phyloP scores from a whole-genome alignment of 1,284 basidiomycete species.

The Marasmius oreades region DNA sequence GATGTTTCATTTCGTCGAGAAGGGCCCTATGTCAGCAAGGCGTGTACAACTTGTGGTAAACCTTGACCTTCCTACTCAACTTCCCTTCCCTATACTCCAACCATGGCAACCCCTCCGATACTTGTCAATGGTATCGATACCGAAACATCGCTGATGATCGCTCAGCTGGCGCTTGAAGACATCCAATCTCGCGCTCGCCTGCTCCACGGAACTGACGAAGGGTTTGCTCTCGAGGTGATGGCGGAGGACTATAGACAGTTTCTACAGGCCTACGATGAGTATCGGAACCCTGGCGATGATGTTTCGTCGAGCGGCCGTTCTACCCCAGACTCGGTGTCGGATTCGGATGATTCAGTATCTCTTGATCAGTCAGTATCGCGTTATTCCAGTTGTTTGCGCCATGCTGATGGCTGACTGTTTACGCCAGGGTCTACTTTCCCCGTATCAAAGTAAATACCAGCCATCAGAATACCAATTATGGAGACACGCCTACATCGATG shows the following conservation, averaged over 20 bases:
- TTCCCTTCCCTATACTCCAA: not conserved
- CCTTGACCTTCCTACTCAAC: too few relatives aligned
- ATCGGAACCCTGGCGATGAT: not conserved
- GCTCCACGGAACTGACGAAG: slow-evolving; percentile 1
- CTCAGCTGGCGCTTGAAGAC: slow-evolving; percentile 29
- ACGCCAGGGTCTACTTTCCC: too few relatives aligned
- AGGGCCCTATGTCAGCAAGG: too few relatives aligned
- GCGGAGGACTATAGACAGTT: slow-evolving; percentile 9
- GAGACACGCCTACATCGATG: too few relatives aligned
- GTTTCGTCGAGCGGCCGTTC: not conserved
- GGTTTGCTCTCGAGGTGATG: slow-evolving; percentile 8
- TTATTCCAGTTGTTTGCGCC: too few relatives aligned
- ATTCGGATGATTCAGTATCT: not conserved
- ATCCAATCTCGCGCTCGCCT: not conserved
- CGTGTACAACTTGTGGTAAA: too few relatives aligned
- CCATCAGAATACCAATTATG: too few relatives aligned
- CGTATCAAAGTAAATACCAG: too few relatives aligned
- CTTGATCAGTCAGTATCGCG: too few relatives aligned
- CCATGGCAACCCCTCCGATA: not conserved
- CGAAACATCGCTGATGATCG: slow-evolving; percentile 30
- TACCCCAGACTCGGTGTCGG: not conserved
- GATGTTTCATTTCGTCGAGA: too few relatives aligned
- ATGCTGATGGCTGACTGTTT: too few relatives aligned
- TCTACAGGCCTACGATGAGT: not conserved
- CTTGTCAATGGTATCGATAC: slow-evolving; percentile 21